Conservation (phyloP, 106 monocot species). For the Agapanthus africanus region DNA sequence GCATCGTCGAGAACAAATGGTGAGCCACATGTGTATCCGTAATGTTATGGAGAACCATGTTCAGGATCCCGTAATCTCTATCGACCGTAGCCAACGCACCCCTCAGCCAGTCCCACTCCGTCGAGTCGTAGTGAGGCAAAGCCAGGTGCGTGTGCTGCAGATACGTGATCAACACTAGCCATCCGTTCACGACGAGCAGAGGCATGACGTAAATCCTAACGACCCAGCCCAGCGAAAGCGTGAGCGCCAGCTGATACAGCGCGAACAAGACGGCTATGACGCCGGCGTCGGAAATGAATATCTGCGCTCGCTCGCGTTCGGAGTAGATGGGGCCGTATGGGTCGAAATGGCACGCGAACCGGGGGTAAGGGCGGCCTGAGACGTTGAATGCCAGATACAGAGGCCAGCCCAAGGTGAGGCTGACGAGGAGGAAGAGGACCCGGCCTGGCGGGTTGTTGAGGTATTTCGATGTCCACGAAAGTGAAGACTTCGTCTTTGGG, state of each 20-base stretch:
- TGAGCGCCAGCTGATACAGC: constrained; percentile 21
- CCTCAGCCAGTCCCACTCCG: constrained; percentile 67
- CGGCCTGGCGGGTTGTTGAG: constrained; percentile 63
- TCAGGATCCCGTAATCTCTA: constrained; percentile 32
- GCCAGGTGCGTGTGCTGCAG: constrained; percentile 61
- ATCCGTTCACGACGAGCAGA: constrained; percentile 32
- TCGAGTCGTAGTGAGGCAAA: constrained; percentile 46
- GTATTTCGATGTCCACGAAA: constrained; percentile 52
- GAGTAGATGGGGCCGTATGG: constrained; percentile 61
- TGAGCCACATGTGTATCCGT: constrained; percentile 46
- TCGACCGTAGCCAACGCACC: constrained; percentile 57
- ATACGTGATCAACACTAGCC: constrained; percentile 47
- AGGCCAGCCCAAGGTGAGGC: constrained; percentile 71
- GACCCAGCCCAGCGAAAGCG: constrained; percentile 18
- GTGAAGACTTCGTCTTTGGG: constrained; percentile 42
- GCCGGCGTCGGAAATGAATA: constrained; percentile 29
- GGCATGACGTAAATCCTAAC: constrained; percentile 37
- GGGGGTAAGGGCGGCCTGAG: constrained; percentile 50
- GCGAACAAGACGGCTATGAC: constrained; percentile 13
- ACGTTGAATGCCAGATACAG: constrained; percentile 55
- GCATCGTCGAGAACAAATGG: constrained; percentile 50
- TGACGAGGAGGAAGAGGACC: constrained; percentile 28
- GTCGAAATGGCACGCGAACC: constrained; percentile 64
- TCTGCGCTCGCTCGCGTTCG: constrained; percentile 30
- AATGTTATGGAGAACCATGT: constrained; percentile 44